phyloP scores from a whole-genome alignment of 768 basidiomycete species.

The Strobilomyces confusus region DNA sequence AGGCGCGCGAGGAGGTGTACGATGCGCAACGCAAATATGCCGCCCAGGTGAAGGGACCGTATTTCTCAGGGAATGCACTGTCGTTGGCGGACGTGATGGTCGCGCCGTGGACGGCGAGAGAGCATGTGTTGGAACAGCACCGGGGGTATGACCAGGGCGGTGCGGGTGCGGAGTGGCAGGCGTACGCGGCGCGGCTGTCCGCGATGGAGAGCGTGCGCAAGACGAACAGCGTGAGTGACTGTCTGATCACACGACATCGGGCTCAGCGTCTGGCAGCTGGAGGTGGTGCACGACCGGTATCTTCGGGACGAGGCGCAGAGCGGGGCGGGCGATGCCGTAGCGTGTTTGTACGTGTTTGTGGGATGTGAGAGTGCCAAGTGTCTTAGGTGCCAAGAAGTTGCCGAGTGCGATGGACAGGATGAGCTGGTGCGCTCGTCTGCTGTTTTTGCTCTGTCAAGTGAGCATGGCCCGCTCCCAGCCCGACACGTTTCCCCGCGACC shows the following conservation, averaged over 20 bases:
- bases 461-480: constrained; percentile 22
- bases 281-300: constrained; percentile 50
- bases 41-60: constrained; percentile 43
- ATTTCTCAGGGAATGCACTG: constrained; percentile 53
- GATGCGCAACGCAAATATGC: constrained; percentile 35
- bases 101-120: constrained; percentile 52
- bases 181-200: constrained; percentile 41
- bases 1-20: constrained; percentile 36
- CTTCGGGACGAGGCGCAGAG: constrained; percentile 54
- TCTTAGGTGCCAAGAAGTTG: not conserved
- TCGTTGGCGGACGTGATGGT: constrained; percentile 50
- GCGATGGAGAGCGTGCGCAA: constrained; percentile 35
- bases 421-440: not conserved
- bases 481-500: constrained; percentile 43
- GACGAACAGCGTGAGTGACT: constrained; percentile 38
- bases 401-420: no score
- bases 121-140: constrained; percentile 47
- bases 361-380: not conserved
- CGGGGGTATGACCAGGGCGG: constrained; percentile 43
- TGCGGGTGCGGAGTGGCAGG: constrained; percentile 42
- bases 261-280: constrained; percentile 38
- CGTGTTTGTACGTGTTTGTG: not conserved
- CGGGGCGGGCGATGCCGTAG: constrained; percentile 19
- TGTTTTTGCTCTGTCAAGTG: constrained; percentile 8
- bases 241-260: not conserved